Evolutionary conservation across 495 filamentous ascomycete genomes (phyloP).

Genomic region (Penicillium soppii): DNA sequence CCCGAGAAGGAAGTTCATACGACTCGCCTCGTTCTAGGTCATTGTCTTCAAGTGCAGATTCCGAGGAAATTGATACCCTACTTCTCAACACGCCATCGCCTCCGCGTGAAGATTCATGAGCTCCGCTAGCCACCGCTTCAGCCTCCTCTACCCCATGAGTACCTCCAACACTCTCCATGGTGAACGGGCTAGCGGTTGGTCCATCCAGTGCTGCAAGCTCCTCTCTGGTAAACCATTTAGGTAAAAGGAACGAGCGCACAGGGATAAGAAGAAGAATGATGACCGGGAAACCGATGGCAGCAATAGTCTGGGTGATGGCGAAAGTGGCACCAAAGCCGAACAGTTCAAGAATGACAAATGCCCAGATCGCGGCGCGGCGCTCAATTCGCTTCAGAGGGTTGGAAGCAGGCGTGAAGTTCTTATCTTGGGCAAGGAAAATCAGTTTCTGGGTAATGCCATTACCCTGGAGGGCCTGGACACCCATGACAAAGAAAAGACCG

Average conservation of each 20-base stretch:
- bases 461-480: slow-evolving; percentile 72
- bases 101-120: slow-evolving; percentile 1
- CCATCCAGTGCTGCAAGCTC: slow-evolving; percentile 75
- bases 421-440: slow-evolving; percentile 71
- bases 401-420: slow-evolving; percentile 55
- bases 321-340: slow-evolving; percentile 83
- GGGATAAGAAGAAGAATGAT: slow-evolving; percentile 84
- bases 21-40: slow-evolving; percentile 43
- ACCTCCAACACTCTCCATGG: slow-evolving; percentile 81
- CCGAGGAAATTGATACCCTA: slow-evolving; percentile 18
- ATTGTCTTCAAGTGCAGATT: slow-evolving; percentile 31
- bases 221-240: slow-evolving; percentile 61
- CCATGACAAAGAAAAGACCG: slow-evolving; percentile 95
- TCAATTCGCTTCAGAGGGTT: slow-evolving; percentile 66
- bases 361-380: slow-evolving; percentile 66
- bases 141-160: slow-evolving; percentile 51
- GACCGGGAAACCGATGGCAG: slow-evolving; percentile 90
- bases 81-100: slow-evolving; percentile 19
- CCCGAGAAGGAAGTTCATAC: slow-evolving; percentile 31
- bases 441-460: slow-evolving; percentile 86
- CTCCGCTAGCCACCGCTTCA: slow-evolving; percentile 10
- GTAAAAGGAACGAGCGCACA: slow-evolving; percentile 68
- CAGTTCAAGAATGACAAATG: slow-evolving; percentile 74
- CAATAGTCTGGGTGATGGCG: slow-evolving; percentile 94
- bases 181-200: slow-evolving; percentile 80